Conservation (phyloP, 2,329 filamentous ascomycete genomes). For the Zarea fungicola region DNA sequence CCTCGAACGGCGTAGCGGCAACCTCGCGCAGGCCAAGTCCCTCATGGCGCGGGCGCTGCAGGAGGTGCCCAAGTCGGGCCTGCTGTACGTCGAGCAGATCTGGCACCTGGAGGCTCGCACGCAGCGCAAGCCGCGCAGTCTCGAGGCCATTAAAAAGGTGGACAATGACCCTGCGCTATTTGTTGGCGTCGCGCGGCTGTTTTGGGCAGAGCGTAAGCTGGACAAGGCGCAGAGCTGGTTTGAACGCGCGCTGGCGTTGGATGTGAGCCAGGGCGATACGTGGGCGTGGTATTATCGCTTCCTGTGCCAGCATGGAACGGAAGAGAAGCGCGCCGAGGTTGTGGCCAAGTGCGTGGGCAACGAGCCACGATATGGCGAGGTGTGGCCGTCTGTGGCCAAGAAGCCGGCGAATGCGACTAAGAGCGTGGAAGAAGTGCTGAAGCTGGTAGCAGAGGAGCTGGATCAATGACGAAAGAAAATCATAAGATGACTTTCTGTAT, state of each 20-base stretch:
- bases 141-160: slow-evolving; percentile 95
- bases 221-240: slow-evolving; percentile 98
- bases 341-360: slow-evolving; percentile 72
- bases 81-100: slow-evolving; percentile 92
- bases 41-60: slow-evolving; percentile 92
- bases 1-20: slow-evolving; percentile 82
- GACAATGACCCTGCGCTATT: slow-evolving; percentile 88
- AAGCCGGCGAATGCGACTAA: slow-evolving; percentile 74
- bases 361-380: slow-evolving; percentile 88
- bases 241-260: slow-evolving; percentile 85
- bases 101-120: slow-evolving; percentile 90
- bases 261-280: slow-evolving; percentile 81
- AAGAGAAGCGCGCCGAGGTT: slow-evolving; percentile 85
- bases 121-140: slow-evolving; percentile 81
- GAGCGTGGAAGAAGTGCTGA: slow-evolving; percentile 74
- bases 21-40: slow-evolving; percentile 76
- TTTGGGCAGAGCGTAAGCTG: slow-evolving; percentile 87
- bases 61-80: slow-evolving; percentile 79
- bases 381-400: slow-evolving; percentile 84
- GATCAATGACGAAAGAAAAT: slow-evolving; percentile 23
- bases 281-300: slow-evolving; percentile 99
- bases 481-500: neutral
- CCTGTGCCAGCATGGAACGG: slow-evolving; percentile 82
- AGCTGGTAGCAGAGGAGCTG: slow-evolving; percentile 59
- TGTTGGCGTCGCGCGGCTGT: slow-evolving; percentile 87